Evolutionary conservation across 2,329 filamentous ascomycete species (phyloP).

Genomic region (Lecanosticta acicola): DNA sequence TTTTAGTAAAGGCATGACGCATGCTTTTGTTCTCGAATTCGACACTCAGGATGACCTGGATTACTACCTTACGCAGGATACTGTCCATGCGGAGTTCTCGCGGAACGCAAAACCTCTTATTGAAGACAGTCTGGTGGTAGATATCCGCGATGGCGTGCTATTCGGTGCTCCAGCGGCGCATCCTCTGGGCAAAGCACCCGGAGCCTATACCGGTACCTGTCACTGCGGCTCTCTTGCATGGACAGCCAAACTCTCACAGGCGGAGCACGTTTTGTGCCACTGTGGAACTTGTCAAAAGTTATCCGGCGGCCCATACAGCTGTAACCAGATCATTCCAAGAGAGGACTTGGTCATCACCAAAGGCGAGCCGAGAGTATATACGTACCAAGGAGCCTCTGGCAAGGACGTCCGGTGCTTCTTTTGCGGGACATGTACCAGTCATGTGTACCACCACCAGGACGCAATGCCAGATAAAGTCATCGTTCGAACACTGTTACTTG

Average conservation of each 20-base stretch:
- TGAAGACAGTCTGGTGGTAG: constrained; percentile 31
- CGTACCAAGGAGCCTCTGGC: constrained; percentile 32
- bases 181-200: constrained; percentile 10
- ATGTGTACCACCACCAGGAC: constrained; percentile 39
- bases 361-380: constrained; percentile 29
- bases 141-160: constrained; percentile 32
- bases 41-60: constrained; percentile 32
- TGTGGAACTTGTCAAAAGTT: constrained; percentile 35
- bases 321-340: constrained; percentile 33
- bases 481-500: constrained; percentile 36
- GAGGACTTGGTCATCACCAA: constrained; percentile 26
- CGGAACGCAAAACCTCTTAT: constrained; percentile 28
- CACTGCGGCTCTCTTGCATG: constrained; percentile 31
- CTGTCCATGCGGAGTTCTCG: constrained; percentile 31
- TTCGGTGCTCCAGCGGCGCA: constrained; percentile 26
- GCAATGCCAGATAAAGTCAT: constrained; percentile 38
- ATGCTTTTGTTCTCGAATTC: constrained; percentile 34
- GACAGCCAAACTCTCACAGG: constrained; percentile 22
- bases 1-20: constrained; percentile 32
- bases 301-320: constrained; percentile 33
- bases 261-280: constrained; percentile 34
- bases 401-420: constrained; percentile 36
- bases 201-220: constrained; percentile 28
- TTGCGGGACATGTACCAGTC: constrained; percentile 36
- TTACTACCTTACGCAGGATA: constrained; percentile 31